phyloP scores from a whole-genome alignment of 1,284 basidiomycete genomes.

The Exsudoporus floridanus region DNA sequence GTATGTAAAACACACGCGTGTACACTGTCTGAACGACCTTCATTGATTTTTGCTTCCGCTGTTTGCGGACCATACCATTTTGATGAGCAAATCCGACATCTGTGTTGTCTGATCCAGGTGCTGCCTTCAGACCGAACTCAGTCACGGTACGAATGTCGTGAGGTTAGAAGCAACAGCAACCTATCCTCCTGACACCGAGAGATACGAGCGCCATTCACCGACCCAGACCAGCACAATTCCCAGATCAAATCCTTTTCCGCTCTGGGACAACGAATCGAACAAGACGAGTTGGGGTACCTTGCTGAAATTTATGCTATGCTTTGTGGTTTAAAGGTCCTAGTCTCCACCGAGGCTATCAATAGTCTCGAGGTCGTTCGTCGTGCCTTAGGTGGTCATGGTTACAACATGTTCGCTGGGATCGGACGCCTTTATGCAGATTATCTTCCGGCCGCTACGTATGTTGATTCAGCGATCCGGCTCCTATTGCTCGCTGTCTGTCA shows the following conservation, averaged over 20 bases:
- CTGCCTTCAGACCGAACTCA: conserved; percentile 74
- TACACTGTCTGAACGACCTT: no score
- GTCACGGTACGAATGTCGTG: conserved; percentile 73
- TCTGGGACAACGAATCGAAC: conserved; percentile 50
- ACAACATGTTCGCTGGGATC: conserved; percentile 66
- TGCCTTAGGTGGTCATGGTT: conserved; percentile 79
- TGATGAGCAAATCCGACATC: no score
- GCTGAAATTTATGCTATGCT: conserved; percentile 73
- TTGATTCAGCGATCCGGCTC: conserved; percentile 2
- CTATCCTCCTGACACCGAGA: conserved; percentile 62
- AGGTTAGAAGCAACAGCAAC: conserved; percentile 78
- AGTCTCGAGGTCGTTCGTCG: conserved; percentile 70
- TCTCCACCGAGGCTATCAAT: conserved; percentile 51
- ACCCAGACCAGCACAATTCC: conserved; percentile 73
- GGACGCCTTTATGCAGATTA: conserved; percentile 65
- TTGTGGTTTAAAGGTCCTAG: conserved; percentile 68
- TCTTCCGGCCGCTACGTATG: conserved; percentile 64
- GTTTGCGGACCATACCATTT: no score
- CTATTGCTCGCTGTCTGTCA: conserved; percentile 26
- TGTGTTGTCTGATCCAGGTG: no score
- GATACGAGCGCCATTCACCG: conserved; percentile 78
- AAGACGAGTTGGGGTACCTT: conserved; percentile 58
- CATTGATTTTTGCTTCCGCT: no score
- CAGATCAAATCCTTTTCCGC: conserved; percentile 53
- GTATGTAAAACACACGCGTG: no score